Percentiles rank a stretch among this genome's conserved stretches.
These are phyloP conservation scores for Fusarium praegraminearum DNA, from an alignment of 2,329 filamentous ascomycete species.

Conservation along the genomic window DNA sequence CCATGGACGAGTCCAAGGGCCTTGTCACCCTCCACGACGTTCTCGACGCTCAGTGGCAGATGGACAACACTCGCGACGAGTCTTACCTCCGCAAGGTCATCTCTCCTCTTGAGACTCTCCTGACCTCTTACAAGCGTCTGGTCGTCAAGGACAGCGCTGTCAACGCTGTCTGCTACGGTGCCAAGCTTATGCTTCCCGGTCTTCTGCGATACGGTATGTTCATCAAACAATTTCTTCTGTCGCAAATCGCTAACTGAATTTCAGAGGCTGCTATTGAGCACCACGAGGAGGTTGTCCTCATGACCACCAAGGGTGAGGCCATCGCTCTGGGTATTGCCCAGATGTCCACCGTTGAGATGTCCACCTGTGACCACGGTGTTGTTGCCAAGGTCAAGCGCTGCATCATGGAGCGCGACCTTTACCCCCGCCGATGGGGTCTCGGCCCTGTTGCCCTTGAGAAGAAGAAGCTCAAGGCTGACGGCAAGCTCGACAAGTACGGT, in stretches of 20 bases:
- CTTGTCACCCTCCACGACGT: slow-evolving; percentile 90
- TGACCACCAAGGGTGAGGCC: slow-evolving; percentile 99
- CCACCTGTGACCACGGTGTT: slow-evolving; percentile 95
- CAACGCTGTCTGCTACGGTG: slow-evolving; percentile 98
- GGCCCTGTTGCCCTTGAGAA: slow-evolving; percentile 94
- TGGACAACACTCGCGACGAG: slow-evolving; percentile 97
- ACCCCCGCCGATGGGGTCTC: slow-evolving; percentile 96
- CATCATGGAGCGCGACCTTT: slow-evolving; percentile 99
- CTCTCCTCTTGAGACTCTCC: slow-evolving; percentile 88
- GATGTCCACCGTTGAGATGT: slow-evolving; percentile 98
- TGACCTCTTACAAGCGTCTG: slow-evolving; percentile 94
- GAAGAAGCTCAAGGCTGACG: slow-evolving; percentile 99
- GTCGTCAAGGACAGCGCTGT: slow-evolving; percentile 89
- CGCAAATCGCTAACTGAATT: slow-evolving; percentile 45
- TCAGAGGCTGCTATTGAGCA: slow-evolving; percentile 89
- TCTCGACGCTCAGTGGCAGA: slow-evolving; percentile 93
- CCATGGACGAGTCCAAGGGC: slow-evolving; percentile 90
- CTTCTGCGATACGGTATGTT: slow-evolving; percentile 86
- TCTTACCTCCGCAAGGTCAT: slow-evolving; percentile 92
- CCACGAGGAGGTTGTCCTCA: slow-evolving; percentile 95
- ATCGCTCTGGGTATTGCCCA: slow-evolving; percentile 96
- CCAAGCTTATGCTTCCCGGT: slow-evolving; percentile 98
- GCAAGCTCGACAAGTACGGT: slow-evolving; percentile 98
- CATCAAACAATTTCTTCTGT: background rate
- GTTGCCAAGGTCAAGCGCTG: slow-evolving; percentile 99